A percentile compares a stretch with the other conserved stretches of the same genome.
These are phyloP conservation scores for Mallotus repandus DNA, from an alignment of 441 rosid species.

Conservation along the genomic window DNA sequence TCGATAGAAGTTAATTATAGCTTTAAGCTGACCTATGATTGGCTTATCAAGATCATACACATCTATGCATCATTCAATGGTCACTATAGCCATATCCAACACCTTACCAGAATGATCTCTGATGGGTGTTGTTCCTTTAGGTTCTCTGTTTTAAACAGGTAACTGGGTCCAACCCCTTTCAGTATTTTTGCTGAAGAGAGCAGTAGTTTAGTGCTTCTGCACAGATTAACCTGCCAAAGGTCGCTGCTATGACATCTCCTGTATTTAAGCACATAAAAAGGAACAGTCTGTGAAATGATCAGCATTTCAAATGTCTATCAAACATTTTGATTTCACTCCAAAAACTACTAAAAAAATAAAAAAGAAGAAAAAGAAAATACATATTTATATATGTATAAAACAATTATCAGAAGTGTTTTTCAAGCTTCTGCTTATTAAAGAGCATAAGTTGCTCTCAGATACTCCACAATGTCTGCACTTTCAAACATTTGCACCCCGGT, in stretches of 20 bases:
- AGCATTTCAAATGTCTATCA: background rate
- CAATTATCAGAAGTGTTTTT: background rate
- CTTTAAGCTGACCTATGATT: too few species aligned
- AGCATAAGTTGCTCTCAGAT: constrained; percentile 67
- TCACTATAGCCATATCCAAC: too few species aligned
- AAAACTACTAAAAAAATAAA: too few species aligned
- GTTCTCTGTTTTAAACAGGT: background rate
- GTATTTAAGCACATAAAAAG: too few species aligned
- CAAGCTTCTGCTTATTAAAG: constrained; percentile 17
- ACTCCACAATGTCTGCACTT: constrained; percentile 71
- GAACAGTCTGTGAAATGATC: background rate
- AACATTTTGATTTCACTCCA: too few species aligned
- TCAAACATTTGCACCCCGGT: constrained; percentile 74
- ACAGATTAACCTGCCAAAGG: background rate
- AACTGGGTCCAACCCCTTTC: background rate
- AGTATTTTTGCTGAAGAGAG: background rate
- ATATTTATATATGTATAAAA: too few species aligned
- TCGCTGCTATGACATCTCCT: background rate
- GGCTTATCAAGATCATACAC: too few species aligned
- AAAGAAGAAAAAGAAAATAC: too few species aligned
- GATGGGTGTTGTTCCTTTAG: background rate
- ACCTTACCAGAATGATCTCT: background rate
- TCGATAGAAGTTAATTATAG: too few species aligned
- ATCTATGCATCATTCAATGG: background rate
- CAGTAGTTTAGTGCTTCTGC: background rate